Evolutionary conservation across 495 filamentous ascomycete species (phyloP), one percentile per base, ranked within the genome.

Genomic region (Tuber borchii): DNA sequence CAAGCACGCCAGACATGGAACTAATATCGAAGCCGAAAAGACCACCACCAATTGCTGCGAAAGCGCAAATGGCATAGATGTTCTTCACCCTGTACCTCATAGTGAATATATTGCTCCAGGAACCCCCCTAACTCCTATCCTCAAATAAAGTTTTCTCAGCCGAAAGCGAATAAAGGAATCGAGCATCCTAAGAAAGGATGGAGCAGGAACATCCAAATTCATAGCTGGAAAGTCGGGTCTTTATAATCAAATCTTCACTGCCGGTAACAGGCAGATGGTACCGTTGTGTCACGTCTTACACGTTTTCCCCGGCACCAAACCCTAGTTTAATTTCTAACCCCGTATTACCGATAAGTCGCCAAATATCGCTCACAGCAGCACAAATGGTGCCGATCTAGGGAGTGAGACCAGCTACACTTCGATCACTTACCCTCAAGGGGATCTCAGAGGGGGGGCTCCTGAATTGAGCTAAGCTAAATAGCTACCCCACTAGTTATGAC

Each of bases 1-100:
- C 90, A 37, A 91, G 84, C 78, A 92, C 90, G 73, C 90, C 91
- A 72, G 87, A 88, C 90, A 93, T 91, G 61, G 87, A 89, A 48
- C 87, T 87, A 81, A 93, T 92, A 83, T 93, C 91, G 84, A 92
- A 93, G 81, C 91, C 91, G 82, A 93, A 93, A 45, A 74, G 77
- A 39, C 84, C 86, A 82, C 81, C 82, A 87, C 89, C 89, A 77
- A 91, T 90, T 82, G 89, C 87, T 80, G 89, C 89, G 81, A 91
- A 90, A 71, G 80, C 83, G 83, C 89, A 91, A 81, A 91, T 91
- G 72, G 87, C 83, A 83, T 90, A 90, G 70, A 89, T 85, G 81
- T 88, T 90, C 73, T 83, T 87, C 45, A 87, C 85, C 76, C 84
- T 77, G 39, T 61, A 69, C 34, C 75, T 73, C 81, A 80, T 83